phyloP scores from a whole-genome alignment of 129 eudicot genomes.

The Pulicaria dysenterica region DNA sequence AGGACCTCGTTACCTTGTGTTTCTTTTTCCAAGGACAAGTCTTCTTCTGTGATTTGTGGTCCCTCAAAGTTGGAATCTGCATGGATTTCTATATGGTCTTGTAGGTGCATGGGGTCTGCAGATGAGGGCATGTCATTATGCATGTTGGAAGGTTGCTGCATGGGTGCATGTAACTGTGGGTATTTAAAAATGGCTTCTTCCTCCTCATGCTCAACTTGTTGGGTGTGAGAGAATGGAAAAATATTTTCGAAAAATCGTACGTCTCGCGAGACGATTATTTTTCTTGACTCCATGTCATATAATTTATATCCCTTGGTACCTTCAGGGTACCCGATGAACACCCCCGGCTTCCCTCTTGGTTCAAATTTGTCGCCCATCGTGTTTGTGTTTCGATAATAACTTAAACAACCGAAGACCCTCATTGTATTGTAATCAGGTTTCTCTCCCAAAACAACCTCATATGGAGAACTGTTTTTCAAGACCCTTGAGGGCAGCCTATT shows the following conservation, averaged over 20 bases:
- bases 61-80: background rate
- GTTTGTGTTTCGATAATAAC: no score
- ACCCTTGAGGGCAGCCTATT: background rate
- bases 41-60: background rate
- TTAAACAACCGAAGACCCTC: background rate
- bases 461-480: background rate
- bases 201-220: background rate
- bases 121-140: background rate
- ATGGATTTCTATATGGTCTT: background rate
- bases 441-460: background rate
- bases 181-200: background rate
- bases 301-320: background rate
- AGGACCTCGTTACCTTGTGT: background rate
- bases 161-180: background rate
- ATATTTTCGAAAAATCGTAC: background rate
- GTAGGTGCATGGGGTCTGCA: background rate
- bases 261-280: background rate
- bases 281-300: background rate
- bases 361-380: no score
- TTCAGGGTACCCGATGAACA: background rate
- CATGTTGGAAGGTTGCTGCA: background rate
- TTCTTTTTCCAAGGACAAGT: background rate
- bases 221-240: background rate
- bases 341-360: background rate
- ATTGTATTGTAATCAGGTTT: no score